Evolutionary conservation across 352 stramenopile species (phyloP).

Genomic region (Aphanomyces invadans): DNA sequence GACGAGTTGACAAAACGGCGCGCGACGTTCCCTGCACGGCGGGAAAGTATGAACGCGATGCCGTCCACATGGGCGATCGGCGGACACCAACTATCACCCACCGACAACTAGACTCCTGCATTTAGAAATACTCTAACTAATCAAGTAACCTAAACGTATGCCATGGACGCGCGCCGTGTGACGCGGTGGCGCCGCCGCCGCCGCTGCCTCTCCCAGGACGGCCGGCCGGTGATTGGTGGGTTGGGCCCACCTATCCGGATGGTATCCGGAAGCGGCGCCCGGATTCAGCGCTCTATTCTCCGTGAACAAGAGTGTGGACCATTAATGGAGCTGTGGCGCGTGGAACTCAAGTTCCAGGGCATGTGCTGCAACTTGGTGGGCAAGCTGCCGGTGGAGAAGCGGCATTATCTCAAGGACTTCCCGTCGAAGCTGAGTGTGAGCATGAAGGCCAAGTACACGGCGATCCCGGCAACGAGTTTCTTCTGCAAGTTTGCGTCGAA

Average conservation of each 20-base stretch:
- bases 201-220: neutral
- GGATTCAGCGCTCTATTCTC: neutral
- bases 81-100: neutral
- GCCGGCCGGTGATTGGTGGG: neutral
- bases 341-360: constrained; percentile 82
- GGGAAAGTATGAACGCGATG: constrained; percentile 3
- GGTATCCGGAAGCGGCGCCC: neutral
- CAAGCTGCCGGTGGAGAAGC: constrained; percentile 72
- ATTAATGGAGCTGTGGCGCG: constrained; percentile 61
- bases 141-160: neutral
- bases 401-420: constrained; percentile 64
- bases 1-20: constrained; percentile 17
- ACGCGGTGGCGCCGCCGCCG: neutral
- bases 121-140: too few species aligned
- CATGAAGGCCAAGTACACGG: constrained; percentile 67
- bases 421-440: constrained; percentile 61
- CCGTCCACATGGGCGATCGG: neutral
- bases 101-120: neutral
- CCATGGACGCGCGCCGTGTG: neutral
- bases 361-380: constrained; percentile 60
- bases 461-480: constrained; percentile 78
- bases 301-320: neutral
- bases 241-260: neutral
- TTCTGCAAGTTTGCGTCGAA: constrained; percentile 87
- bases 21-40: constrained; percentile 7